These are phyloP conservation scores for Coemansia sp. DNA, from an alignment of 192 early-diverging fungal species.

Conservation along the genomic window DNA sequence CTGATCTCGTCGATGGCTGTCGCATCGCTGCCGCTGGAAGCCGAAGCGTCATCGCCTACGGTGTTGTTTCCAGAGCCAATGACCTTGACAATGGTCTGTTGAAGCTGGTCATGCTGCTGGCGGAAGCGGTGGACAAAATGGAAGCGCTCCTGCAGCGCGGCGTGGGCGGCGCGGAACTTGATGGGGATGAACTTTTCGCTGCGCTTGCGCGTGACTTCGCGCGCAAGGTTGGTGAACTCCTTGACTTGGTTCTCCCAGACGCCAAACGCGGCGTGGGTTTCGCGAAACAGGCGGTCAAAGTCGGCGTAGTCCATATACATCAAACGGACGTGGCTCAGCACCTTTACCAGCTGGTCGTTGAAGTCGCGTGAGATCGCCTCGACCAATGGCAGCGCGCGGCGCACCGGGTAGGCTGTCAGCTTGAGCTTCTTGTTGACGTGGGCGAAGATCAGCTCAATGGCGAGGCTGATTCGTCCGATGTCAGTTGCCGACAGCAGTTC, in stretches of 20 bases:
- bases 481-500: slow-evolving; percentile 96
- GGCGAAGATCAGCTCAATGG: slow-evolving; percentile 82
- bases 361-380: slow-evolving; percentile 96
- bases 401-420: slow-evolving; percentile 88
- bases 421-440: slow-evolving; percentile 98
- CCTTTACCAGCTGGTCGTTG: slow-evolving; percentile 87
- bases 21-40: slow-evolving; percentile 57
- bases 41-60: slow-evolving; percentile 20
- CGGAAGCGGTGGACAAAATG: slow-evolving; percentile 89
- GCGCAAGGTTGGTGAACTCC: slow-evolving; percentile 93
- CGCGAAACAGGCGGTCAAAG: slow-evolving; percentile 84
- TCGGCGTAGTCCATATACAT: slow-evolving; percentile 94
- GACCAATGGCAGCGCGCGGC: slow-evolving; percentile 88
- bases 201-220: slow-evolving; percentile 92
- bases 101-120: slow-evolving; percentile 97
- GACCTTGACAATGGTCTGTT: slow-evolving; percentile 92
- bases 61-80: slow-evolving; percentile 61
- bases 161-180: slow-evolving; percentile 91
- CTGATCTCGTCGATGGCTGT: slow-evolving; percentile 89
- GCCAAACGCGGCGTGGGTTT: slow-evolving; percentile 84
- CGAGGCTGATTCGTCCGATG: slow-evolving; percentile 75
- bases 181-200: slow-evolving; percentile 94
- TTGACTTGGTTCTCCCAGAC: slow-evolving; percentile 96
- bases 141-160: slow-evolving; percentile 91
- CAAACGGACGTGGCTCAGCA: slow-evolving; percentile 83